Evolutionary conservation across 495 filamentous ascomycete species (phyloP).

Genomic region (Lindgomyces ingoldianus): DNA sequence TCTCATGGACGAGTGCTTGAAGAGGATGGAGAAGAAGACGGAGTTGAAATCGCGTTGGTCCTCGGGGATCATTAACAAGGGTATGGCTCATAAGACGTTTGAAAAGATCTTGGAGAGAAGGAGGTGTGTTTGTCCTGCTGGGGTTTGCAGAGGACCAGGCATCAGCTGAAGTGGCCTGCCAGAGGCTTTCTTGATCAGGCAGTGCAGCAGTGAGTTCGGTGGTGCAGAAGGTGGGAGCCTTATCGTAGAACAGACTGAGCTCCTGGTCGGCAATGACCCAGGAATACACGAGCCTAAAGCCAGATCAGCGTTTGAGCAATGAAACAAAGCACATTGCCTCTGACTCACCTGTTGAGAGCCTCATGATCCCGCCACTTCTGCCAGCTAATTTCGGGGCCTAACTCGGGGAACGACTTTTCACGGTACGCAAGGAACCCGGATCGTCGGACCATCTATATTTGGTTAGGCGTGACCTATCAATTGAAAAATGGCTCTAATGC

Average conservation of each 20-base stretch:
- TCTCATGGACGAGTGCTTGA: slow-evolving; percentile 53
- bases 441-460: slow-evolving; percentile 21
- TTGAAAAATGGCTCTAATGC: no score
- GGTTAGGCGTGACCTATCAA: slow-evolving; percentile 9
- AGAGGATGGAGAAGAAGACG: slow-evolving; percentile 56
- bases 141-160: slow-evolving; percentile 11
- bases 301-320: no score
- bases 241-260: no score
- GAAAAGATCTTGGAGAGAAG: slow-evolving; percentile 27
- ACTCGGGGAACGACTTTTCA: slow-evolving; percentile 20
- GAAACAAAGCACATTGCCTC: background rate
- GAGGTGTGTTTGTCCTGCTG: slow-evolving; percentile 6
- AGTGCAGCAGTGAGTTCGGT: slow-evolving; percentile 29
- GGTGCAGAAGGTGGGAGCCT: slow-evolving; percentile 17
- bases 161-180: slow-evolving; percentile 19
- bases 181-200: slow-evolving; percentile 23
- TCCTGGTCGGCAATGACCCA: slow-evolving; percentile 26
- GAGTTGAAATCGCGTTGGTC: slow-evolving; percentile 52
- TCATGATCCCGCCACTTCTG: slow-evolving; percentile 28
- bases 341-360: slow-evolving; percentile 25
- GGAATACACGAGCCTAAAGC: slow-evolving; percentile 29
- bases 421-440: slow-evolving; percentile 29
- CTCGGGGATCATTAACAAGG: slow-evolving; percentile 39
- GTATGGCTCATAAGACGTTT: slow-evolving; percentile 53
- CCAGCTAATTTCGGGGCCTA: slow-evolving; percentile 17